Conservation (phyloP, 2,329 filamentous ascomycete species). For the Diaporthe longicolla region DNA sequence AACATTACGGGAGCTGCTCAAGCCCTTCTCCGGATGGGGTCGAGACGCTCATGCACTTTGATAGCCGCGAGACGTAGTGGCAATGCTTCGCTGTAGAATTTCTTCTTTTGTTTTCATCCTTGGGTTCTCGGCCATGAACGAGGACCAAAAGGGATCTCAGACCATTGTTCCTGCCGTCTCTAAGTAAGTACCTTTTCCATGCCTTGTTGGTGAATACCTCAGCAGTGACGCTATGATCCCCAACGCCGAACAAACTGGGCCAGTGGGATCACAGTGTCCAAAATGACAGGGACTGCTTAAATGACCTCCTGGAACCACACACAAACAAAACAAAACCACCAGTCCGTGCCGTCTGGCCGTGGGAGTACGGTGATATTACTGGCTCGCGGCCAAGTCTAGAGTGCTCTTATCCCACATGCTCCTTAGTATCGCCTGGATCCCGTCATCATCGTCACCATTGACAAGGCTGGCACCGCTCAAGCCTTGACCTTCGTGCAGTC, state of each 20-base stretch:
- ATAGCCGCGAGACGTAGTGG: not conserved
- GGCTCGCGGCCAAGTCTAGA: constrained; percentile 69
- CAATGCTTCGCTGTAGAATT: not conserved
- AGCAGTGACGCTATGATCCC: constrained; percentile 19
- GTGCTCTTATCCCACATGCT: constrained; percentile 73
- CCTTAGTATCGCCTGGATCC: constrained; percentile 65
- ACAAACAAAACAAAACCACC: not conserved
- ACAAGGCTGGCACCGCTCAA: constrained; percentile 66
- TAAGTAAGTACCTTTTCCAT: constrained; percentile 2
- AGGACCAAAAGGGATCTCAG: not conserved
- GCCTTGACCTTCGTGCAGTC: constrained; percentile 55
- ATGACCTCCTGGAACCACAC: not conserved
- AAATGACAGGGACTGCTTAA: not conserved
- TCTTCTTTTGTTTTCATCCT: not conserved
- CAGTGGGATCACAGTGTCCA: constrained; percentile 10
- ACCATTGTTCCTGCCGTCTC: not conserved
- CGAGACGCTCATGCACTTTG: not conserved
- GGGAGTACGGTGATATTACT: constrained; percentile 52
- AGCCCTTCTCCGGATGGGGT: not conserved
- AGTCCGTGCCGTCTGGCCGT: not conserved
- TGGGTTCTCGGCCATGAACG: not conserved
- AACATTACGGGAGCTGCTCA: not conserved
- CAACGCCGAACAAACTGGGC: constrained; percentile 29
- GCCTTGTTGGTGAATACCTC: not conserved
- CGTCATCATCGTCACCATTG: constrained; percentile 65